Evolutionary conservation across 495 filamentous ascomycete species (phyloP).

Genomic region (Aspergillus conjunctus): DNA sequence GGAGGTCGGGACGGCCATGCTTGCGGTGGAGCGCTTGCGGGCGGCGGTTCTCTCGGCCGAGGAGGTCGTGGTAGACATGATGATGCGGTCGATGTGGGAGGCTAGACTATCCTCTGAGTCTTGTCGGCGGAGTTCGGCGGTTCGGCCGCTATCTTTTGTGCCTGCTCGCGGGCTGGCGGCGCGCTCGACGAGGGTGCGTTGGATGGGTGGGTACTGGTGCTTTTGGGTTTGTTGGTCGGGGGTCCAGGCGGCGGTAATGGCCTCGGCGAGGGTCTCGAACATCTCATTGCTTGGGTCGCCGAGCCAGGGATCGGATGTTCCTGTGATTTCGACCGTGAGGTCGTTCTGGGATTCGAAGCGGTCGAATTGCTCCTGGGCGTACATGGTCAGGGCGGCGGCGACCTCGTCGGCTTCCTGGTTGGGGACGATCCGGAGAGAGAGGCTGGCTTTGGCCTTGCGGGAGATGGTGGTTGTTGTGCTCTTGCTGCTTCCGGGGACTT

Average conservation of each 20-base stretch:
- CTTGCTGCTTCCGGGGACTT: constrained; percentile 59
- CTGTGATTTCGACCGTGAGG: constrained; percentile 80
- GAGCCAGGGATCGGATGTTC: constrained; percentile 94
- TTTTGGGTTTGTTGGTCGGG: constrained; percentile 31
- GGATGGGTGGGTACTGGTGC: constrained; percentile 37
- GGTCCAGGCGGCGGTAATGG: constrained; percentile 80
- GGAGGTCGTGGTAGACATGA: constrained; percentile 48
- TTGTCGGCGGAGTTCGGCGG: constrained; percentile 33
- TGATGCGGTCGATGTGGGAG: constrained; percentile 50
- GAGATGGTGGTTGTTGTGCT: constrained; percentile 85
- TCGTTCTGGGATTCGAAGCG: constrained; percentile 75
- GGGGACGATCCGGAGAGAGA: constrained; percentile 91
- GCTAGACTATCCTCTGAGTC: constrained; percentile 49
- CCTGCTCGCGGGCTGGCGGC: constrained; percentile 14
- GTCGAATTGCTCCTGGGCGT: constrained; percentile 70
- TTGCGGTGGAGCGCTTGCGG: constrained; percentile 39
- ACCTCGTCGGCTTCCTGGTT: constrained; percentile 83
- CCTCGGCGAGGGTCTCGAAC: constrained; percentile 84
- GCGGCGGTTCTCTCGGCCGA: constrained; percentile 39
- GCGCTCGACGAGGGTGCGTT: constrained; percentile 19
- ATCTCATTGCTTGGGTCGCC: constrained; percentile 90
- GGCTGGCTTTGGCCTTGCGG: constrained; percentile 75
- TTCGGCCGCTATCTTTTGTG: constrained; percentile 17
- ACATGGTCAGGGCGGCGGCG: constrained; percentile 63
- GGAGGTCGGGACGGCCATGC: constrained; percentile 55